Base-by-base conservation (phyloP, 352 stramenopile genomes). In the Pythium aristosporum region DNA sequence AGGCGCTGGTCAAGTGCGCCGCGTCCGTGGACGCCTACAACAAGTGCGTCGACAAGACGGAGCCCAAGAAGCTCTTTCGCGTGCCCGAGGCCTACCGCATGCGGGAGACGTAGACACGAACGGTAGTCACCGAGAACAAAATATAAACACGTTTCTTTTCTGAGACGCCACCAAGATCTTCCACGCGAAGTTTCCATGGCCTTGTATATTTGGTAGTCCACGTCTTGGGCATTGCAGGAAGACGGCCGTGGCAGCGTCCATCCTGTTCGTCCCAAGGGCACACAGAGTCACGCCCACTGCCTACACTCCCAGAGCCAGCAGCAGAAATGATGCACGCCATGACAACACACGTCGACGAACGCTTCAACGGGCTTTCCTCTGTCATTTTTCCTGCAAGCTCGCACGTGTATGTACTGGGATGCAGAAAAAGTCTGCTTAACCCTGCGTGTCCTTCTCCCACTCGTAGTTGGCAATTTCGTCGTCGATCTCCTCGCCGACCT, bases 391-490 rank as follows among this genome's bases (percentile, higher is more conserved):
- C 55, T 20, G 39, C 28, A 36, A 30, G 16, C 18, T 39, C 59
- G 42, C 59, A 39, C 41, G 41, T 60, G 59, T 55, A 66, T 55
- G 56, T 58, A 60, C 20, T 36, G 23, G 44, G 47, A 23, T 21
- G 32, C 34, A 12, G 32, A 39, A 10, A 39, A 46, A 18, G 5
- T 46, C 39, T 18, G 30, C 49, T 88, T 91, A 91, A 63, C 73
- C 76, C 73, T 92, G 80, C 63, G 76, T 83, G 79, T 96, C 87
- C 81, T 96, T 96, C 69, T 92, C 84, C 85, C 86, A 96, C 72
- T 96, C 86, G 71, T 88, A 85, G 71, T 89, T 89, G 69, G 83
- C 82, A 71, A 95, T 96, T 72, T 96, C 88, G 57, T 93, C 81
- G 60, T 95, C 82, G 66, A 94, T 94, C 73, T 94, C 88, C 34